Percentiles rank a stretch among this genome's conserved stretches.
Conservation (phyloP, 2,329 filamentous ascomycete species). For the Juglanconis oblonga region DNA sequence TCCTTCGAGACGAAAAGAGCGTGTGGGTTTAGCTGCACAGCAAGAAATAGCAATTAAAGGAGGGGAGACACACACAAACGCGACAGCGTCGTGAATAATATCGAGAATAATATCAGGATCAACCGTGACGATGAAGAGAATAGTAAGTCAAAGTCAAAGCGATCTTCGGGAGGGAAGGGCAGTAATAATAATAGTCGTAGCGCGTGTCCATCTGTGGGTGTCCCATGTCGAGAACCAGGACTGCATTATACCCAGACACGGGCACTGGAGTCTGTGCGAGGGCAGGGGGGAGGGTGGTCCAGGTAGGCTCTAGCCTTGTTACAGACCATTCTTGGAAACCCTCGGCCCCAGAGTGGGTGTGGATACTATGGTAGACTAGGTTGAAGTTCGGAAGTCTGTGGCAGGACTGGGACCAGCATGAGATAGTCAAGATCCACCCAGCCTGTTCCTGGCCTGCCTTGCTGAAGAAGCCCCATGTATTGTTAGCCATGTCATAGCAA, state of each 20-base stretch:
- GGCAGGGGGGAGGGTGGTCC: conserved; percentile 31
- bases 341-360: conserved; percentile 11
- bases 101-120: conserved; percentile 19
- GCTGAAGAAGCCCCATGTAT: too few relatives aligned
- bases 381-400: conserved; percentile 13
- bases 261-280: conserved; percentile 31
- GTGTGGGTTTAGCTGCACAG: conserved; percentile 37
- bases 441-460: conserved; percentile 6
- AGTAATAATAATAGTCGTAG: conserved; percentile 16
- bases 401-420: conserved; percentile 8
- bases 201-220: conserved; percentile 13
- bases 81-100: conserved; percentile 23
- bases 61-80: conserved; percentile 29
- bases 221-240: conserved; percentile 23
- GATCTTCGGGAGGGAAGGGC: conserved; percentile 23
- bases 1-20: conserved; percentile 35
- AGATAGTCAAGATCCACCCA: conserved; percentile 14
- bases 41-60: conserved; percentile 29
- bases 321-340: conserved; percentile 29
- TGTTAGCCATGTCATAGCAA: conserved; percentile 2
- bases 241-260: conserved; percentile 30
- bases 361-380: background rate
- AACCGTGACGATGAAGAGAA: conserved; percentile 23
- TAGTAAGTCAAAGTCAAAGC: conserved; percentile 26
- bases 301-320: conserved; percentile 38